Base-by-base conservation (phyloP, 2,329 filamentous ascomycete species). In the Scedosporium minutisporum region DNA sequence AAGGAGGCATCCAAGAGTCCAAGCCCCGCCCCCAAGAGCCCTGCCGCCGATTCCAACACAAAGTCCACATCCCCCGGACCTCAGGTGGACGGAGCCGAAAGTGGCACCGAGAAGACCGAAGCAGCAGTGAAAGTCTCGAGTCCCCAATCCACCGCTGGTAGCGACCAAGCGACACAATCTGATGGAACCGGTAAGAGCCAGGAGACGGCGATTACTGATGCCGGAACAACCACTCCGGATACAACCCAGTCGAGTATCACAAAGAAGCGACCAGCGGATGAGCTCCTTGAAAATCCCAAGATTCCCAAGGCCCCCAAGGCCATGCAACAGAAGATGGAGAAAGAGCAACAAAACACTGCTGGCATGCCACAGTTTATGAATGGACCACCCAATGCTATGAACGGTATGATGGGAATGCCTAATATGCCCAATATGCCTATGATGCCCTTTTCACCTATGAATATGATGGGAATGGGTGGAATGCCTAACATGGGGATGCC, bases 251-350 rank as follows among this genome's bases (percentile, higher is more conserved):
- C 72, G 27, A 65, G 63, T 61, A 75, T 75, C 63, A 77, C 84
- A 27, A 95, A 90, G 76, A 99, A 97, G 77, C 86, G 95, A 23
- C 83, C 89, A 10, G 91, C 92, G 14, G 91, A 93, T 42, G 88
- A 92, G 61, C 80, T 80, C 38, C 76, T 82, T 6, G 84, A 87
- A 68, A 87, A 88, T 67, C 82, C 48, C 84, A 83, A 70, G 83
- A 87, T 48, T 83, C 85, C 57, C 58, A 88, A 87, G 68, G 85
- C 80, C 0, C 86, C 85, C 2, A 86, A 85, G 71, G 85, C 82
- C 44, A 88, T 86, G 85, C 83, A 82, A 67, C 81, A 75, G 71
- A 81, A 81, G 59, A 79, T 81, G 63, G 75, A 73, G 70, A 78
- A 78, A 69, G 76, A 73, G 62, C 72, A 71, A 58, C 72, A 74